Evolutionary conservation across 2,329 filamentous ascomycete genomes (phyloP).

Genomic region (Fusarium denticulatum): DNA sequence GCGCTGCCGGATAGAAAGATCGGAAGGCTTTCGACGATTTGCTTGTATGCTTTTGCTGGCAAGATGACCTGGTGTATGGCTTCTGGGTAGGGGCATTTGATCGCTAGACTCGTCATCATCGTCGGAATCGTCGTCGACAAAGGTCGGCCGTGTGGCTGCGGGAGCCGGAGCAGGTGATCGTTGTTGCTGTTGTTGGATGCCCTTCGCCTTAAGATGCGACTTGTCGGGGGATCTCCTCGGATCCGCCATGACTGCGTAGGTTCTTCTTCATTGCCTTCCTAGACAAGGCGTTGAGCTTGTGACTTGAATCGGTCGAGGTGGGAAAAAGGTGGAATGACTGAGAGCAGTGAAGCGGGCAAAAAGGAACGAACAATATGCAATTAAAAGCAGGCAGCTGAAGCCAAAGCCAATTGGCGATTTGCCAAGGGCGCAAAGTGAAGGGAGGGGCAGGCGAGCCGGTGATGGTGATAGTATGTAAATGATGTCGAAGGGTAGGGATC

Average conservation of each 20-base stretch:
- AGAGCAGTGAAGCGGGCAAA: neutral
- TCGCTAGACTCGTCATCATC: slow-evolving; percentile 51
- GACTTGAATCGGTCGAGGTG: slow-evolving; percentile 17
- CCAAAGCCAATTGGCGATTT: slow-evolving; percentile 22
- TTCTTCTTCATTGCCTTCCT: slow-evolving; percentile 48
- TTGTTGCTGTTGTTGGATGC: slow-evolving; percentile 61
- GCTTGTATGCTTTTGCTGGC: slow-evolving; percentile 65
- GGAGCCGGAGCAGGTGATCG: slow-evolving; percentile 37
- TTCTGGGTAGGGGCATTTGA: slow-evolving; percentile 58
- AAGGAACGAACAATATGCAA: neutral
- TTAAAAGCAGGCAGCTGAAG: neutral
- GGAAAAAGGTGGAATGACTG: slow-evolving; percentile 5
- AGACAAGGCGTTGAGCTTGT: slow-evolving; percentile 8
- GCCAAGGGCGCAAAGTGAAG: slow-evolving; percentile 13
- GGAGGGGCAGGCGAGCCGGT: slow-evolving; percentile 11
- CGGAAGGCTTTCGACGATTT: slow-evolving; percentile 60
- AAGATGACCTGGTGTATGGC: slow-evolving; percentile 70
- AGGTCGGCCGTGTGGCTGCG: slow-evolving; percentile 44
- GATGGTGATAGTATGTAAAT: slow-evolving; percentile 15
- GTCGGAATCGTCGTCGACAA: slow-evolving; percentile 50
- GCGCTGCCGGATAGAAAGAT: slow-evolving; percentile 63
- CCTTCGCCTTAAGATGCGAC: slow-evolving; percentile 49
- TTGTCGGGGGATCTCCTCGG: slow-evolving; percentile 47
- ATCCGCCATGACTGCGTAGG: slow-evolving; percentile 56
- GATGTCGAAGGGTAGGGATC: slow-evolving; percentile 32